Conservation (phyloP, 306 rosid species). For the Cotoneaster glaucophyllus region DNA sequence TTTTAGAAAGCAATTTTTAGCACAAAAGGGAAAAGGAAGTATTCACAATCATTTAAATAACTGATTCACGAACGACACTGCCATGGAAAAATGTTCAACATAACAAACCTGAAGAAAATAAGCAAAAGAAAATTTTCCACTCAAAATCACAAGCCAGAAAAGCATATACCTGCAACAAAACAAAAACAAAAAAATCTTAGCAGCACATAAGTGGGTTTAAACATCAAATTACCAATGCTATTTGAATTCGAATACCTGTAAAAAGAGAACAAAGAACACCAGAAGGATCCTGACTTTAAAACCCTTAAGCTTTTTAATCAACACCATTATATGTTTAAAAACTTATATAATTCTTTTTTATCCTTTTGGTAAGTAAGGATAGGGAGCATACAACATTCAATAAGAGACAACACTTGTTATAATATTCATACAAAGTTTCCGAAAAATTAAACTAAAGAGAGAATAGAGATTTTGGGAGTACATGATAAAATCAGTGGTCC, state of each 20-base stretch:
- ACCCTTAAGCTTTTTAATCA: background rate
- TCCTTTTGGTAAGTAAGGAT: background rate
- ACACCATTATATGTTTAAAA: background rate
- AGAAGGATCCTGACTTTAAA: background rate
- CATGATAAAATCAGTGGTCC: conserved; percentile 82
- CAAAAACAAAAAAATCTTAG: background rate
- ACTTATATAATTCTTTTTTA: background rate
- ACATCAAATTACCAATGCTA: background rate
- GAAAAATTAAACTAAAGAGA: background rate
- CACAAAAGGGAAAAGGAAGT: background rate
- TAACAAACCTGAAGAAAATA: conserved; percentile 83
- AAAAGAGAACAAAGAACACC: background rate
- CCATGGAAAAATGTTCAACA: background rate
- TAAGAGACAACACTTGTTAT: background rate
- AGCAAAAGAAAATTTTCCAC: conserved; percentile 79
- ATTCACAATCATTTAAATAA: background rate
- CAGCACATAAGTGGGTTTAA: background rate
- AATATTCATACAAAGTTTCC: background rate
- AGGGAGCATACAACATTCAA: background rate
- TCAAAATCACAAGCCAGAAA: conserved; percentile 73
- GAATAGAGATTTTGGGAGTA: conserved; percentile 25
- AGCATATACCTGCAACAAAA: conserved; percentile 65
- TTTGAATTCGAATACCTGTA: background rate
- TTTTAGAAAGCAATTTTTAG: background rate
- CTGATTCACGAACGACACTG: background rate